These are phyloP conservation scores for Macadamia integrifolia DNA, from an alignment of 164 flowering plant species.

Conservation along the genomic window DNA sequence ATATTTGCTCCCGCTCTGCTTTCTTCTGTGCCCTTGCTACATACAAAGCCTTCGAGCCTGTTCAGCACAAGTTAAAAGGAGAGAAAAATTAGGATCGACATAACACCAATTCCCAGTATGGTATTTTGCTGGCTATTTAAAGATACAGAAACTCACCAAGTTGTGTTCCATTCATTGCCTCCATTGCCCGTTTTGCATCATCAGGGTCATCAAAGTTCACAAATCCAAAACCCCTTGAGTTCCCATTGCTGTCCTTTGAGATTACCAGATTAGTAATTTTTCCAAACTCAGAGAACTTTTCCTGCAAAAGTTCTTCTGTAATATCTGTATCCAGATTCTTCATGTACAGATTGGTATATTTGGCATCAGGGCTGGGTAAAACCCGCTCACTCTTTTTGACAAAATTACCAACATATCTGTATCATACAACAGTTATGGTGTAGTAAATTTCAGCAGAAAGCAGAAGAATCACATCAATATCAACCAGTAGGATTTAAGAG, in stretches of 20 bases:
- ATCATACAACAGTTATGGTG: conserved; percentile 2
- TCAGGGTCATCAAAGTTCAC: conserved; percentile 72
- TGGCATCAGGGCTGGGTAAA: conserved; percentile 41
- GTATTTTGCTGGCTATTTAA: neutral
- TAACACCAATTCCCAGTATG: neutral
- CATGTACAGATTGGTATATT: conserved; percentile 70
- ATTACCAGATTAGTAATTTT: conserved; percentile 51
- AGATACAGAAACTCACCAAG: conserved; percentile 40
- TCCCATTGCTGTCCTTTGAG: conserved; percentile 54
- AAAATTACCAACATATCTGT: conserved; percentile 67
- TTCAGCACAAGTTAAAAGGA: conserved; percentile 3
- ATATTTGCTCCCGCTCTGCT: conserved; percentile 63
- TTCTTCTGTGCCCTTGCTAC: conserved; percentile 90
- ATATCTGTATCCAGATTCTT: conserved; percentile 69
- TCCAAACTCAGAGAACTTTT: conserved; percentile 71
- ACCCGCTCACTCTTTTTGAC: conserved; percentile 59
- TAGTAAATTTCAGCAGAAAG: neutral
- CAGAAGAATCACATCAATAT: neutral
- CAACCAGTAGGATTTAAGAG: neutral
- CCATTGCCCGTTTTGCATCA: conserved; percentile 65
- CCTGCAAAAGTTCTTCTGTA: conserved; percentile 50
- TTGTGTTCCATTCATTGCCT: conserved; percentile 60
- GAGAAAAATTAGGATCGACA: neutral
- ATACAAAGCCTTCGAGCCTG: conserved; percentile 71
- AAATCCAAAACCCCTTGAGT: conserved; percentile 88